Base-by-base conservation (phyloP, 192 early-diverging fungal genomes). In the Kickxella alabastrina region DNA sequence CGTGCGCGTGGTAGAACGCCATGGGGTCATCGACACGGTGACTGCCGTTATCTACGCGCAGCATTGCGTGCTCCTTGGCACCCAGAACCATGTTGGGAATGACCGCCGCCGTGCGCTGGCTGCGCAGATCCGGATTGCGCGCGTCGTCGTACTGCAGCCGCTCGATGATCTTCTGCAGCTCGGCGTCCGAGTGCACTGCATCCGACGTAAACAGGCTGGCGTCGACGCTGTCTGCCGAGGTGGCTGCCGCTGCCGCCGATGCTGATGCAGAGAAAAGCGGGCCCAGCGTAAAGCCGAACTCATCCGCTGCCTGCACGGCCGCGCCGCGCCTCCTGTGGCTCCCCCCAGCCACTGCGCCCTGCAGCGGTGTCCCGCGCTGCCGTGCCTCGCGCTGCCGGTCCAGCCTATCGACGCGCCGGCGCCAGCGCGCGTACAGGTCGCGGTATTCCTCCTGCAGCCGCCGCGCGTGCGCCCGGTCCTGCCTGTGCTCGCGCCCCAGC, bases 171-270 rank as follows among this genome's bases (percentile, higher is more conserved):
- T 84, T 86, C 24, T 83, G 51, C 23, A 90, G 56, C 65, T 88
- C 88, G 5, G 88, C 88, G 27, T 90, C 88, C n/a, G 81, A 83
- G 32, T 86, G 73, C 34, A 86, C 88, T 9, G 83, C 82, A 41
- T 90, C 88, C 10, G 82, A 84, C 0, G 80, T 81, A 38, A 80
- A 87, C 7, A 69, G 47, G 14, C 73, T 43, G 2, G 49, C 43
- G 8, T 50, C 57, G 68, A 17, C 74, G 64, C 37, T 50, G 41
- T 34, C 66, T 46, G 35, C 56, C 40, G 37, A 58, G 45, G 35
- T 40, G 12, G 35, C 10, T 5, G 49, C 41, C 4, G 17, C 15
- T 0, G 48, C 28, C 39, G 67, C n/a, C 65, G 65, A 28, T 56
- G 56, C 44, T 54, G 66, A 18, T 26, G 63, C 48, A 15, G 73